phyloP scores from a whole-genome alignment of 2,329 filamentous ascomycete species.

The Harringtonia aguacate region DNA sequence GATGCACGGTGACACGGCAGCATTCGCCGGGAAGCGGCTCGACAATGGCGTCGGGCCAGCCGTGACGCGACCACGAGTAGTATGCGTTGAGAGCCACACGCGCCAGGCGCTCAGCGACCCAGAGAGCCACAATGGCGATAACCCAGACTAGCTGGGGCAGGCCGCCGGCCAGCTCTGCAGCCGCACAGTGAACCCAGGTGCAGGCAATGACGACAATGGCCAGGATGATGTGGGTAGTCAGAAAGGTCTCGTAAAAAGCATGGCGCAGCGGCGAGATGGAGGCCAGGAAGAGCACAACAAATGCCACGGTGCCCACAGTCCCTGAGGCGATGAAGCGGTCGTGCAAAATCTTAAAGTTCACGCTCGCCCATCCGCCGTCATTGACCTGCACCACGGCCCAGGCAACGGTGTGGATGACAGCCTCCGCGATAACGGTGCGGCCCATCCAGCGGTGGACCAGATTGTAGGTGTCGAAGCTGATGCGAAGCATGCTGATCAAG shows the following conservation, averaged over 20 bases:
- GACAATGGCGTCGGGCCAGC: conserved; percentile 54
- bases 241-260: conserved; percentile 94
- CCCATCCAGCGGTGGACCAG: conserved; percentile 78
- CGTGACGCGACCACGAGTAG: conserved; percentile 50
- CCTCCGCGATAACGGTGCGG: conserved; percentile 58
- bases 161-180: conserved; percentile 52
- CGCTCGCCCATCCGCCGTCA: conserved; percentile 50
- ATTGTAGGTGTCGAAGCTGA: conserved; percentile 97
- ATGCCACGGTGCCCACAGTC: conserved; percentile 41
- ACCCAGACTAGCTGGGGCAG: conserved; percentile 67
- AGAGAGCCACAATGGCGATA: conserved; percentile 63
- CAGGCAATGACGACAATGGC: conserved; percentile 57
- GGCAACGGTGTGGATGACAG: conserved; percentile 57
- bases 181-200: conserved; percentile 68
- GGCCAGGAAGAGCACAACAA: conserved; percentile 56
- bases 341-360: conserved; percentile 40
- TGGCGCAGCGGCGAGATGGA: conserved; percentile 76
- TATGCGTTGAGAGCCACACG: conserved; percentile 55
- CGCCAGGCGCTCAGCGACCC: conserved; percentile 53
- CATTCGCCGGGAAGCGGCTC: conserved; percentile 61
- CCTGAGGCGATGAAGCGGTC: conserved; percentile 54
- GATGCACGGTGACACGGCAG: conserved; percentile 57
- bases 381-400: conserved; percentile 66
- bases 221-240: conserved; percentile 73
- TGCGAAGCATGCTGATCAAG: conserved; percentile 66